Evolutionary conservation across 202 grass and related monocot genomes (phyloP).

Genomic region (Hordeum pubiflorum): DNA sequence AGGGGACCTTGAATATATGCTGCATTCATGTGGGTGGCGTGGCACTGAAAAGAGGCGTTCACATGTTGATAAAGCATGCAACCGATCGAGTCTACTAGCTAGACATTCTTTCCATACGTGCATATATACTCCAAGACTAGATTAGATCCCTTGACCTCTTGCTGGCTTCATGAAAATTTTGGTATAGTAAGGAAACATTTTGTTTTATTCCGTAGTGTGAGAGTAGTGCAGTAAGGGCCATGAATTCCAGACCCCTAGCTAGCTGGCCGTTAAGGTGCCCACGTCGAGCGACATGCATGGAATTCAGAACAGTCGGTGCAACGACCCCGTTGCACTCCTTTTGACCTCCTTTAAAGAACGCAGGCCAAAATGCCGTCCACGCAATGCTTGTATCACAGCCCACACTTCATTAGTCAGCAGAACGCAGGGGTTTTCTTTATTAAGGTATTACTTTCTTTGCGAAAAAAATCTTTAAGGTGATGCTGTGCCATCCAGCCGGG

Average conservation of each 20-base stretch:
- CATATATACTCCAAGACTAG: too few relatives aligned
- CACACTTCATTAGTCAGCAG: not conserved
- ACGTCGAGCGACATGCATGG: conserved; percentile 11
- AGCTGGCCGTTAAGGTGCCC: conserved; percentile 15
- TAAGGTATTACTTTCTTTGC: too few relatives aligned
- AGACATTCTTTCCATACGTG: too few relatives aligned
- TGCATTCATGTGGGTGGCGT: not conserved
- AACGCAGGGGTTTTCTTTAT: not conserved
- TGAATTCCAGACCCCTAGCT: not conserved
- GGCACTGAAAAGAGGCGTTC: not conserved
- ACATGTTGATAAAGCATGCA: not conserved
- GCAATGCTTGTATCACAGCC: not conserved
- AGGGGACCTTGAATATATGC: not conserved
- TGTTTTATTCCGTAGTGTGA: too few relatives aligned
- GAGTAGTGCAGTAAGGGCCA: not conserved
- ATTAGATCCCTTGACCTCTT: too few relatives aligned
- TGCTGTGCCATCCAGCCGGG: too few relatives aligned
- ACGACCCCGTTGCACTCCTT: not conserved
- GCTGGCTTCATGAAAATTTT: too few relatives aligned
- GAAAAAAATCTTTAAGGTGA: too few relatives aligned
- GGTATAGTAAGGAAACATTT: too few relatives aligned
- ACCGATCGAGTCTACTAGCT: too few relatives aligned
- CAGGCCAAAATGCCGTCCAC: not conserved
- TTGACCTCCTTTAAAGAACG: conserved; percentile 10
- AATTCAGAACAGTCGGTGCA: conserved; percentile 31